These are phyloP conservation scores for Aspergillus fijiensis DNA, from an alignment of 2,329 filamentous ascomycete genomes.

Conservation along the genomic window DNA sequence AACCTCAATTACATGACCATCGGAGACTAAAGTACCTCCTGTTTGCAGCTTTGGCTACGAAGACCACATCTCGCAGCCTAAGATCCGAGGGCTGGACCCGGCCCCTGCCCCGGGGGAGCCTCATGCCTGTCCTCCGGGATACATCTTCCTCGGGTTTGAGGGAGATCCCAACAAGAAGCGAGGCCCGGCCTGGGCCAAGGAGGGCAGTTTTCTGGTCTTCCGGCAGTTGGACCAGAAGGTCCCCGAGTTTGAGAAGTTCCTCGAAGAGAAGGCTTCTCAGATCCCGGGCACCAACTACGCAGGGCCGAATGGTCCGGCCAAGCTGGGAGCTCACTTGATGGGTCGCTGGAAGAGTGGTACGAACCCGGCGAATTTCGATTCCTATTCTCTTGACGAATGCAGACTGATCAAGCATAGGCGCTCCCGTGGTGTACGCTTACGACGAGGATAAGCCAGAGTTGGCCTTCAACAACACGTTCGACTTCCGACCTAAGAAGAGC, in stretches of 20 bases:
- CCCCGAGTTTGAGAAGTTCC: slow-evolving; percentile 44
- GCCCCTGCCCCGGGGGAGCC: slow-evolving; percentile 36
- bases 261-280: slow-evolving; percentile 32
- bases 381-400: neutral
- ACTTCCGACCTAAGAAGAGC: slow-evolving; percentile 34
- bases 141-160: slow-evolving; percentile 34
- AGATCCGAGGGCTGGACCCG: slow-evolving; percentile 37
- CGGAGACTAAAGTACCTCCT: neutral
- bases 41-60: slow-evolving; percentile 42
- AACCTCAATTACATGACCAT: too few relatives aligned
- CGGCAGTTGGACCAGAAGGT: slow-evolving; percentile 47
- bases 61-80: slow-evolving; percentile 46
- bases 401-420: slow-evolving; percentile 22
- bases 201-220: slow-evolving; percentile 48
- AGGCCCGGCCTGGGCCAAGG: slow-evolving; percentile 41
- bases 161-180: slow-evolving; percentile 14
- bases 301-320: slow-evolving; percentile 12
- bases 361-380: neutral
- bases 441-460: slow-evolving; percentile 33
- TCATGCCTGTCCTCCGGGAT: slow-evolving; percentile 33
- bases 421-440: slow-evolving; percentile 34
- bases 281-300: slow-evolving; percentile 1
- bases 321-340: slow-evolving; percentile 46
- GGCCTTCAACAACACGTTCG: slow-evolving; percentile 42
- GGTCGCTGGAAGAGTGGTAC: slow-evolving; percentile 47